Conservation (phyloP, 1,284 basidiomycete species). For the Phylloporus sp. region DNA sequence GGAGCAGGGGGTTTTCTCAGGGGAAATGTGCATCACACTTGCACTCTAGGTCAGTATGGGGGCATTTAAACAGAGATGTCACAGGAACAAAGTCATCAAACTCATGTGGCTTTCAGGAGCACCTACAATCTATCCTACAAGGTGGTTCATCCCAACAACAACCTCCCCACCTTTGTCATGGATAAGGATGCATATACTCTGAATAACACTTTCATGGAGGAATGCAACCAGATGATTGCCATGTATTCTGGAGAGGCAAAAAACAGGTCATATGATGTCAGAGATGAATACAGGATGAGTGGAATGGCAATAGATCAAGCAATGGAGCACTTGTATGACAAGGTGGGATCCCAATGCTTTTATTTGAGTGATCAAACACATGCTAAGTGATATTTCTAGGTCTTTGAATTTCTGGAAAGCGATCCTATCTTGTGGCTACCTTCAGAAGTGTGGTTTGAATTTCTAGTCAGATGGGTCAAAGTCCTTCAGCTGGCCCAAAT, state of each 20-base stretch:
- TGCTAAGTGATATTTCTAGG: neutral
- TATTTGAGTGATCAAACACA: no score
- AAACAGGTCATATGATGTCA: neutral
- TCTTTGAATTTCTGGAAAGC: neutral
- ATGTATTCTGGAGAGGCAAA: neutral
- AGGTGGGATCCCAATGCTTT: no score
- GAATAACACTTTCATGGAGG: neutral
- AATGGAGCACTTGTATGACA: neutral
- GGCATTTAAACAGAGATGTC: slow-evolving; percentile 22
- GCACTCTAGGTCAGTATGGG: slow-evolving; percentile 14
- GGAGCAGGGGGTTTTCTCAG: slow-evolving; percentile 6
- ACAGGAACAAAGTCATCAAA: slow-evolving; percentile 8
- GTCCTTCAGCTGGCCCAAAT: neutral
- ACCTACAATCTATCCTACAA: slow-evolving; percentile 26
- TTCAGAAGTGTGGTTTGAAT: neutral
- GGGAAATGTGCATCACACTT: slow-evolving; percentile 15
- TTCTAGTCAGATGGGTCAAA: neutral
- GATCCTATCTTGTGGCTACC: slow-evolving; percentile 1
- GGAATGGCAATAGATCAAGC: neutral
- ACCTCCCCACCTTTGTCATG: slow-evolving; percentile 4
- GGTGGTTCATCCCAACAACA: slow-evolving; percentile 14
- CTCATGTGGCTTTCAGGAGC: slow-evolving; percentile 19
- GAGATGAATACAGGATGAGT: slow-evolving; percentile 5
- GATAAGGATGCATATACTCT: slow-evolving; percentile 5
- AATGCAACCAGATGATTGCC: neutral